Evolutionary conservation across 2,329 filamentous ascomycete genomes (phyloP).

Genomic region (Mollisia scopiformis): DNA sequence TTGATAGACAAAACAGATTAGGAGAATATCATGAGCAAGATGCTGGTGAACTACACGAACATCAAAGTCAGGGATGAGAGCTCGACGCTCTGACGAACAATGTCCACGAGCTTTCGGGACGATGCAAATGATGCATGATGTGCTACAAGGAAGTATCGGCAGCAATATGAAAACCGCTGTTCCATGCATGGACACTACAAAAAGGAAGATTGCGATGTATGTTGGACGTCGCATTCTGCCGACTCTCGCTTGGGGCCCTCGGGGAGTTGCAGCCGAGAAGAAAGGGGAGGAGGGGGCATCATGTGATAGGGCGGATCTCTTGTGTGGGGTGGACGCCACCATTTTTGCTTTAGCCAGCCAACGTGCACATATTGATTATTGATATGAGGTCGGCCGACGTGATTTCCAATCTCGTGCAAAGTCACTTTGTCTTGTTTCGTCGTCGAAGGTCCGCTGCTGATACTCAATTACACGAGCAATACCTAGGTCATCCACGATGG

Average conservation of each 20-base stretch:
- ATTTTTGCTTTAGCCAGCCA: background rate
- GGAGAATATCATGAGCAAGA: background rate
- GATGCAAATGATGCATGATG: background rate
- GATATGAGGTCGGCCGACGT: background rate
- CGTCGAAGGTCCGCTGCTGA: too few species aligned
- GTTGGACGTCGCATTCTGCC: background rate
- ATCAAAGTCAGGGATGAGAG: background rate
- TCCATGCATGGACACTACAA: background rate
- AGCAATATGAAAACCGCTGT: background rate
- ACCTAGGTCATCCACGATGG: background rate
- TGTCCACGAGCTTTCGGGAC: background rate
- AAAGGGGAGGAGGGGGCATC: background rate
- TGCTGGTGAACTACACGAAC: background rate
- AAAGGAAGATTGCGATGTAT: background rate
- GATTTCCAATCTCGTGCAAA: too few species aligned
- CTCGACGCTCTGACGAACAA: background rate
- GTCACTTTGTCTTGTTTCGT: too few species aligned
- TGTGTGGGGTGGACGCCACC: background rate
- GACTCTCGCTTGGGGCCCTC: background rate
- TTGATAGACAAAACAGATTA: background rate
- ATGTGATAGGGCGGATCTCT: background rate
- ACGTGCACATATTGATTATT: background rate
- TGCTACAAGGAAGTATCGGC: background rate
- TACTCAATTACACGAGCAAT: background rate
- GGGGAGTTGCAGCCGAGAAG: background rate